Evolutionary conservation across 2,329 filamentous ascomycete genomes (phyloP).

Genomic region (Calonectria fujianensis): DNA sequence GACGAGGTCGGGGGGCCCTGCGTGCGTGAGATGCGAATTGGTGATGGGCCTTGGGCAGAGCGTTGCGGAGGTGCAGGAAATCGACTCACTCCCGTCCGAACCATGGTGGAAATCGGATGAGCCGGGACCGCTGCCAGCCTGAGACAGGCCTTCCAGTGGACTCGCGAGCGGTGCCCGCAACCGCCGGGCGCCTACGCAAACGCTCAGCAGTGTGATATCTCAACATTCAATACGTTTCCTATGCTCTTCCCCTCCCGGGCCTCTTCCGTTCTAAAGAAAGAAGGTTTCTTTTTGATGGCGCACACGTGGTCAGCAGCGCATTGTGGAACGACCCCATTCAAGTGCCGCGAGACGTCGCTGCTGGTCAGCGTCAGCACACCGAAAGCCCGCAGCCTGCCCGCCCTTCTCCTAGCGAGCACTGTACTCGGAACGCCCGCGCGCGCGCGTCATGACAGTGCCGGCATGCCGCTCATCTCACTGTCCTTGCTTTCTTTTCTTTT

Average conservation of each 20-base stretch:
- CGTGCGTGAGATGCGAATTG: conserved; percentile 12
- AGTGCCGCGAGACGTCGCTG: conserved; percentile 8
- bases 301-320: conserved; percentile 28
- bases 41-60: background rate
- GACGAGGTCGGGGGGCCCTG: conserved; percentile 15
- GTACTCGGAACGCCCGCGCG: background rate
- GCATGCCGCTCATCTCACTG: background rate
- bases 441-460: conserved; percentile 17
- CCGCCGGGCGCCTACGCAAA: conserved; percentile 37
- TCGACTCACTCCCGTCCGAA: conserved; percentile 31
- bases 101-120: conserved; percentile 47
- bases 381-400: background rate
- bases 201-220: conserved; percentile 8
- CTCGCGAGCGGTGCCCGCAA: conserved; percentile 20
- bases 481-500: background rate
- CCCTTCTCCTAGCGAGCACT: background rate
- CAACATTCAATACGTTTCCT: background rate
- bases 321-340: conserved; percentile 29
- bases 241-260: background rate
- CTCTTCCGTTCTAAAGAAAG: conserved; percentile 38
- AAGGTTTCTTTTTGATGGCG: background rate
- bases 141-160: background rate
- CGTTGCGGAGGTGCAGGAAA: background rate
- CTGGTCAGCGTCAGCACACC: conserved; percentile 34
- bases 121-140: conserved; percentile 28